phyloP scores from a whole-genome alignment of 225 moss, liverwort and hornwort species.

The Polytrichum formosum region DNA sequence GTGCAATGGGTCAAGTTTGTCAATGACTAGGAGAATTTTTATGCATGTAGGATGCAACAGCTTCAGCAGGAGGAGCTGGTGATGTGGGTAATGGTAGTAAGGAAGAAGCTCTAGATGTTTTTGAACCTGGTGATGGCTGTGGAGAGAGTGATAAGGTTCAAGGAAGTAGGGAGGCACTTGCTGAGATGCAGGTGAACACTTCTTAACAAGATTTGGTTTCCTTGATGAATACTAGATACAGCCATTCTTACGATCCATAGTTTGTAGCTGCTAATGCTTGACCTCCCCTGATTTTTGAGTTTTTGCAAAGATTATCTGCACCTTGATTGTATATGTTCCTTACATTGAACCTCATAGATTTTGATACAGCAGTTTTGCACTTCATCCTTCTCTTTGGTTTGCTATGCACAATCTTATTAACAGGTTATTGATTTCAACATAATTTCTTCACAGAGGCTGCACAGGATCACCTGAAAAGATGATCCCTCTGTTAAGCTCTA shows the following conservation, averaged over 20 bases:
- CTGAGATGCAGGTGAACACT: slow-evolving; percentile 4
- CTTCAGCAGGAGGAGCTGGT: neutral
- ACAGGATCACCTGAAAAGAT: no score
- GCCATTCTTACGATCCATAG: neutral
- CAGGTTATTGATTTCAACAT: neutral
- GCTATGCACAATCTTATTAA: neutral
- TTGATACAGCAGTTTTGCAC: neutral
- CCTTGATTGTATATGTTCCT: neutral
- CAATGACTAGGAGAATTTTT: neutral
- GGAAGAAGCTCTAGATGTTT: slow-evolving; percentile 4
- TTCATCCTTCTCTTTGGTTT: neutral
- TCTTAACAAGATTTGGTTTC: no score
- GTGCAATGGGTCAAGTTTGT: neutral
- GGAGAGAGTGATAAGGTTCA: neutral
- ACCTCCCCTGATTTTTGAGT: neutral
- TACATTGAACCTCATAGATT: neutral
- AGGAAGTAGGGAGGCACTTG: slow-evolving; percentile 6
- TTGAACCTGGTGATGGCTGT: neutral
- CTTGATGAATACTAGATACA: no score
- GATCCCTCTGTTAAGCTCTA: no score
- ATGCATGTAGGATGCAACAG: neutral
- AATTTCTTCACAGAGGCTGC: neutral
- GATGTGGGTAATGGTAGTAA: neutral
- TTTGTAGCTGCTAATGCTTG: neutral
- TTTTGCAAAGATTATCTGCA: no score